Evolutionary conservation across 2,329 filamentous ascomycete genomes (phyloP).

Genomic region (Beauveria medogensis): DNA sequence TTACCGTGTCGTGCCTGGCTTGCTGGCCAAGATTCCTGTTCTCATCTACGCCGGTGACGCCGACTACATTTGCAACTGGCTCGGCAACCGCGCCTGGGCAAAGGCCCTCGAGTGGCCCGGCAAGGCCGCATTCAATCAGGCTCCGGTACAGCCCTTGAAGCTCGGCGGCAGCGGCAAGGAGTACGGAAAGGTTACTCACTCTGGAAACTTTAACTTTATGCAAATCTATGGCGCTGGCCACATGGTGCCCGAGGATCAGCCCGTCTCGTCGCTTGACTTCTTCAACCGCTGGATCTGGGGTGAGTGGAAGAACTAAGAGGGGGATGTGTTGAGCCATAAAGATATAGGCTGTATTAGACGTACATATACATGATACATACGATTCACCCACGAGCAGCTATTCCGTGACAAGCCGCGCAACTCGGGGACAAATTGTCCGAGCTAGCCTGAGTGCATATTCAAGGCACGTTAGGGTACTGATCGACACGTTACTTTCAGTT

Average conservation of each 20-base stretch:
- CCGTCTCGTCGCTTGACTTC: conserved; percentile 11
- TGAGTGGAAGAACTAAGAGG: conserved; percentile 11
- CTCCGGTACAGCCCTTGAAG: conserved; percentile 61
- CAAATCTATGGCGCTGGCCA: conserved; percentile 14
- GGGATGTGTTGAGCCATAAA: neutral
- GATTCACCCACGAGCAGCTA: neutral
- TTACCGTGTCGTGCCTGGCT: conserved; percentile 77
- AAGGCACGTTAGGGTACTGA: neutral
- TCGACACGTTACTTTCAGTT: neutral
- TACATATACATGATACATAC: neutral
- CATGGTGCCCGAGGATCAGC: conserved; percentile 13
- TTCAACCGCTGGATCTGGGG: conserved; percentile 14
- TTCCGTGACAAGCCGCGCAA: neutral
- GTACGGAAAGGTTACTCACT: conserved; percentile 12
- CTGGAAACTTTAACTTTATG: conserved; percentile 13
- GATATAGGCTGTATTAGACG: neutral
- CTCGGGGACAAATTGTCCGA: neutral
- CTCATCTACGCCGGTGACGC: conserved; percentile 89
- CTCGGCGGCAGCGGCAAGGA: conserved; percentile 34
- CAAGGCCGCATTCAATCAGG: conserved; percentile 69
- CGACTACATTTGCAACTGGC: conserved; percentile 95
- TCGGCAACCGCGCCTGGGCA: conserved; percentile 94
- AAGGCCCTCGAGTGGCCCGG: conserved; percentile 90
- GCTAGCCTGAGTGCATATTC: neutral
- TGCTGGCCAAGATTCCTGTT: conserved; percentile 87